A percentile compares a stretch with the other conserved stretches of the same genome.
Conservation (phyloP, 768 basidiomycete species). For the Macrolepiota dolichaula region DNA sequence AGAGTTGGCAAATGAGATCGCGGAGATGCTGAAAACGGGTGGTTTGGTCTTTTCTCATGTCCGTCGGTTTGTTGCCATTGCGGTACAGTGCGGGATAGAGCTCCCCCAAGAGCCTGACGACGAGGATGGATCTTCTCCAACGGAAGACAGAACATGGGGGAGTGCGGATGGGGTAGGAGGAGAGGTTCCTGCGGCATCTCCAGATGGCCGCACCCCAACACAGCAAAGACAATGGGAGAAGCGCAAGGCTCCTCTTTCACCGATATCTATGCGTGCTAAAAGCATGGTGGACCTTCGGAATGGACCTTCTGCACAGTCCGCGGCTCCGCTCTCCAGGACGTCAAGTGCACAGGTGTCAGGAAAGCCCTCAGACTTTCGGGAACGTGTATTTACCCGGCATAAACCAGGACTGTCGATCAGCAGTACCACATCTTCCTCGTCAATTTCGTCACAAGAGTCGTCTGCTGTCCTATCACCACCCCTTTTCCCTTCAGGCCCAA, state of each 20-base stretch:
- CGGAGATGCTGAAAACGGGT: constrained; percentile 76
- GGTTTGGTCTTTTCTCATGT: constrained; percentile 81
- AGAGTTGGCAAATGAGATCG: constrained; percentile 52
- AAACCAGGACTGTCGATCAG: constrained; percentile 55
- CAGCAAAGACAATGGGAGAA: constrained; percentile 26
- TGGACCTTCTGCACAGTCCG: constrained; percentile 1
- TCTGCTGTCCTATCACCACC: constrained; percentile 37
- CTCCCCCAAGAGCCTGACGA: constrained; percentile 49
- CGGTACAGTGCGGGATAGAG: constrained; percentile 70
- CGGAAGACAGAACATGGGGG: constrained; percentile 15
- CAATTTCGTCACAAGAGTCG: constrained; percentile 62
- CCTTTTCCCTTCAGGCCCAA: constrained; percentile 72
- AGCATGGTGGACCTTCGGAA: constrained; percentile 15
- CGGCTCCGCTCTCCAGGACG: constrained; percentile 7
- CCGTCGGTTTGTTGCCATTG: constrained; percentile 73
- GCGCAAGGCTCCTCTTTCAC: constrained; percentile 9
- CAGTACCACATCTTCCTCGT: constrained; percentile 71
- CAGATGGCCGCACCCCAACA: constrained; percentile 32
- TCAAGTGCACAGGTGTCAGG: constrained; percentile 25
- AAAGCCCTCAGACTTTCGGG: constrained; percentile 34
- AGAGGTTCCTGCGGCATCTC: constrained; percentile 17
- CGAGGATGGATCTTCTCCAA: constrained; percentile 24
- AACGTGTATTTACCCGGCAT: constrained; percentile 35
- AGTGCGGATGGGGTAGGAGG: constrained; percentile 17
- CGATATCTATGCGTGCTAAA: constrained; percentile 9